Base-by-base conservation (phyloP, 108 stramenopile genomes). In the Discostella stelligeroides region DNA sequence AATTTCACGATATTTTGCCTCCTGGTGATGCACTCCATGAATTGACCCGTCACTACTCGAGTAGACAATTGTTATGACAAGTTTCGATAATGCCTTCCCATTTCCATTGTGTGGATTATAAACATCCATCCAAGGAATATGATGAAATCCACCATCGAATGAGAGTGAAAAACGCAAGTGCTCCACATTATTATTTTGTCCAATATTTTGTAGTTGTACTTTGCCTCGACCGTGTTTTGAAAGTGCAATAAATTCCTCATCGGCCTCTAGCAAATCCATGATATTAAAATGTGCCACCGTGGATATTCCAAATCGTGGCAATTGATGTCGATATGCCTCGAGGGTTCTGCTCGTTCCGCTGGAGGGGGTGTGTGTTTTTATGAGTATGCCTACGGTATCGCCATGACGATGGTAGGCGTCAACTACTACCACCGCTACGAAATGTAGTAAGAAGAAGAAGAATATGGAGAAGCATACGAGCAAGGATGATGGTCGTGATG, bases 91-190 rank as follows among this genome's bases (percentile, higher is more conserved):
- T 21, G 38, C 41, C 41, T 54, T 60, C 3, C 50, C 51, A n/a
- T 66, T 37, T 1, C 51, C 56, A 17, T 43, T 28, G 1, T 25
- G 55, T 7, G 59, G 60, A 20, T 66, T 62, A 50, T 71, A 71
- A 0, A 79, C 60, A 43, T 71, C 77, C 40, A 67, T 23, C 65
- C 69, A 70, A 12, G 65, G 65, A n/a, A 71, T 79, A 34, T 66
- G 76, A 54, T 78, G 63, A 54, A 78, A 70, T 45, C 76, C 76
- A 8, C 65, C 69, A 38, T 78, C 76, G 34, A 78, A 78, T 21
- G 68, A 70, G 14, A 78, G 45, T 2, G 75, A 76, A 1, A 76
- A 12, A 28, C 75, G 60, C 13, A 76, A 21, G 13, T 34, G 24
- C 24, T 63, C 60, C 53, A n/a, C n/a, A n/a, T n/a, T n/a, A n/a